Percentiles rank a stretch among this genome's conserved stretches.
These are phyloP conservation scores for Biscogniauxia marginata DNA, from an alignment of 2,329 filamentous ascomycete species.

Conservation along the genomic window DNA sequence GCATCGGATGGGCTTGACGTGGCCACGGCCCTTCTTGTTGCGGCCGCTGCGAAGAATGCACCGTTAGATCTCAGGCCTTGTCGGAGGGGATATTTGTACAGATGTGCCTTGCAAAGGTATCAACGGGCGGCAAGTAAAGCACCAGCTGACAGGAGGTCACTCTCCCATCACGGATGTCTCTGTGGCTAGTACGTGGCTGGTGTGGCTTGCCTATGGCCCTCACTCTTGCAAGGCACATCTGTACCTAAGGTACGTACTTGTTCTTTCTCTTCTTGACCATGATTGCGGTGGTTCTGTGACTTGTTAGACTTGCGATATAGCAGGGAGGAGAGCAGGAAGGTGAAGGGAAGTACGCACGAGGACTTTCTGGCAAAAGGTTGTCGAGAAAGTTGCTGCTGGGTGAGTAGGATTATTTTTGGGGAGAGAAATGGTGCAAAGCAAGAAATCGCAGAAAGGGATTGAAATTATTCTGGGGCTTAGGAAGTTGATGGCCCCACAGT, in stretches of 20 bases:
- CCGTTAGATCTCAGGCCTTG: background rate
- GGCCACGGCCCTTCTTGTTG: slow-evolving; percentile 99
- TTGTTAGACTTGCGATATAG: slow-evolving; percentile 7
- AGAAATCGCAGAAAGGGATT: slow-evolving; percentile 6
- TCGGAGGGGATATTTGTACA: no score
- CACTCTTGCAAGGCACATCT: no score
- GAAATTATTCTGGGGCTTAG: slow-evolving; percentile 2
- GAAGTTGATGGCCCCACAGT: background rate
- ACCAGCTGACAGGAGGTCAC: no score
- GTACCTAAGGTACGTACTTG: slow-evolving; percentile 62
- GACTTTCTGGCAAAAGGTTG: slow-evolving; percentile 12
- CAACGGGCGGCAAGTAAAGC: no score
- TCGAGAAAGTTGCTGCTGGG: slow-evolving; percentile 12
- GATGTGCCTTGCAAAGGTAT: no score
- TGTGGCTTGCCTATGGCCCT: slow-evolving; percentile 16
- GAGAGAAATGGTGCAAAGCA: slow-evolving; percentile 13
- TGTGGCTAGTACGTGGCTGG: slow-evolving; percentile 21
- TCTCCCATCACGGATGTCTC: no score
- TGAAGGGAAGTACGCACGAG: slow-evolving; percentile 10
- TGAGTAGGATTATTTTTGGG: slow-evolving; percentile 2
- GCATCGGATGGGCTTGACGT: slow-evolving; percentile 97
- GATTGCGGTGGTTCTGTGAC: slow-evolving; percentile 47
- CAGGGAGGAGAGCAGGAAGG: background rate
- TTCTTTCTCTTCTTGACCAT: slow-evolving; percentile 74
- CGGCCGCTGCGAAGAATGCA: slow-evolving; percentile 66